phyloP scores from a whole-genome alignment of 192 early-diverging fungal species.

The Gryganskiella cystojenkinii region DNA sequence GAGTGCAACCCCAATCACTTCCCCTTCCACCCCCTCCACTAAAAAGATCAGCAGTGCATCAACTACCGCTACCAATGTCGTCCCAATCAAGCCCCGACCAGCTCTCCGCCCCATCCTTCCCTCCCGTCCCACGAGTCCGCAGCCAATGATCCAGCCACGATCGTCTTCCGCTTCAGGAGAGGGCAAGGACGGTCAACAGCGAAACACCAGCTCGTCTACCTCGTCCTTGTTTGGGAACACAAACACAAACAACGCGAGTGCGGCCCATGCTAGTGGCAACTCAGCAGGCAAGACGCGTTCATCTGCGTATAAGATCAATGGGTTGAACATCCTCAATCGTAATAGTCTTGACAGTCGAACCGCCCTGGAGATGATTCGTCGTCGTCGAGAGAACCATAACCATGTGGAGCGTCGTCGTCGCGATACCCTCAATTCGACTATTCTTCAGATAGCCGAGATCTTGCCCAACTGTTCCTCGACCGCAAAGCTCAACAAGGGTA shows the following conservation, averaged over 20 bases:
- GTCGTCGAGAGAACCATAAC: slow-evolving; percentile 82
- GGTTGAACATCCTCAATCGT: slow-evolving; percentile 72
- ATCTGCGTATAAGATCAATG: slow-evolving; percentile 68
- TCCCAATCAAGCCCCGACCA: slow-evolving; percentile 47
- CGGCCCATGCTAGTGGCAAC: background rate
- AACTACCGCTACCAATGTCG: no score
- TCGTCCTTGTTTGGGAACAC: background rate
- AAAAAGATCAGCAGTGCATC: background rate
- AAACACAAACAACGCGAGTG: background rate
- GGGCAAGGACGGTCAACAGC: slow-evolving; percentile 12
- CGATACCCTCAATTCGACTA: slow-evolving; percentile 82
- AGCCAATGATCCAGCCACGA: slow-evolving; percentile 24
- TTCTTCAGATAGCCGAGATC: slow-evolving; percentile 71
- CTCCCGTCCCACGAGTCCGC: slow-evolving; percentile 47
- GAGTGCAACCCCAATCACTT: background rate
- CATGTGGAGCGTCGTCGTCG: slow-evolving; percentile 82
- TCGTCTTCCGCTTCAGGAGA: slow-evolving; percentile 4
- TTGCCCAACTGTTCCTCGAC: slow-evolving; percentile 72
- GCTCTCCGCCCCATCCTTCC: slow-evolving; percentile 41
- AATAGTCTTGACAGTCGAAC: slow-evolving; percentile 58
- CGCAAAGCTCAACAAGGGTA: slow-evolving; percentile 79
- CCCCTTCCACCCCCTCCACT: background rate
- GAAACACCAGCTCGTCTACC: background rate
- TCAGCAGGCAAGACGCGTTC: slow-evolving; percentile 42
- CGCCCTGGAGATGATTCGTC: slow-evolving; percentile 75